phyloP scores from a whole-genome alignment of 345 rosid species.

The Microcos paniculata region DNA sequence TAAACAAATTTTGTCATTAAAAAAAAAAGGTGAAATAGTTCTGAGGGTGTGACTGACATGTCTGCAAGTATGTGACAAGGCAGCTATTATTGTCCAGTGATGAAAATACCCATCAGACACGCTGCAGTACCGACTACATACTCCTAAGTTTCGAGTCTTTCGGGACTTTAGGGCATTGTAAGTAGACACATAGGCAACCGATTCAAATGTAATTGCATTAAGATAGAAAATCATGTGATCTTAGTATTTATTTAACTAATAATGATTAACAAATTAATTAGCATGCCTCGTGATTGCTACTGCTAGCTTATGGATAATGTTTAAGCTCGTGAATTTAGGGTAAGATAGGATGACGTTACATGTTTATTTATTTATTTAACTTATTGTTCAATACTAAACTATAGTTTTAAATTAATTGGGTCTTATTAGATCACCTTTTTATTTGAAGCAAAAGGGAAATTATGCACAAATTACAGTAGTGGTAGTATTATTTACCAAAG shows the following conservation, averaged over 20 bases:
- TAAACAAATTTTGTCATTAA: not conserved
- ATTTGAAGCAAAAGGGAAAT: too few species aligned
- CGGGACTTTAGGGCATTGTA: slow-evolving; percentile 37
- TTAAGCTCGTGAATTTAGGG: not conserved
- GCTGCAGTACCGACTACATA: slow-evolving; percentile 1
- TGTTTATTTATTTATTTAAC: not conserved
- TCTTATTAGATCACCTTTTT: too few species aligned
- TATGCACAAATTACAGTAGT: too few species aligned
- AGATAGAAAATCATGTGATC: slow-evolving; percentile 3
- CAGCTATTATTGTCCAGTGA: slow-evolving; percentile 7
- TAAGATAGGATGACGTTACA: not conserved
- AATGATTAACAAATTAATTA: too few species aligned
- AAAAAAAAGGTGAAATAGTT: not conserved
- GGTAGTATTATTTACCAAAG: too few species aligned
- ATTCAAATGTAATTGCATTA: not conserved
- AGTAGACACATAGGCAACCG: slow-evolving; percentile 23
- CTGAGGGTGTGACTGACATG: not conserved
- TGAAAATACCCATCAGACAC: slow-evolving; percentile 23
- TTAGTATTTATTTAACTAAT: not conserved
- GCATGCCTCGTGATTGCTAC: slow-evolving; percentile 10
- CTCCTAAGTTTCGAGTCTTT: not conserved
- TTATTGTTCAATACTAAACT: not conserved
- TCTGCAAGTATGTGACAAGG: slow-evolving; percentile 18
- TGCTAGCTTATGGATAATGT: slow-evolving; percentile 13
- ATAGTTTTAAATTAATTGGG: too few species aligned